Conservation (phyloP, 192 early-diverging fungal genomes). For the Physocladia obscura region DNA sequence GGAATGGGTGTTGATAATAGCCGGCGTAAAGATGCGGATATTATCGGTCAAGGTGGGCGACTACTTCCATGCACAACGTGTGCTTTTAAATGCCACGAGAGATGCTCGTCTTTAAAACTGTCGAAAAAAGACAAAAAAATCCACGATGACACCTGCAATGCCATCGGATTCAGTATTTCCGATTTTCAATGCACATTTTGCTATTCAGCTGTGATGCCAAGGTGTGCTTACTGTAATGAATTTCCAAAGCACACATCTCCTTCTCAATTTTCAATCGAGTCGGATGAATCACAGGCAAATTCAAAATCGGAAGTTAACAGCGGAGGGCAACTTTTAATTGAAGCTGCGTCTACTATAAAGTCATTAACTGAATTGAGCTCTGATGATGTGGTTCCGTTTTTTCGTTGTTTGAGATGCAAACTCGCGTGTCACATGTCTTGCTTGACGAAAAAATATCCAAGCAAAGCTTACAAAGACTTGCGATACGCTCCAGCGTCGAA, state of each 20-base stretch:
- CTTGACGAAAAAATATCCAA: constrained; percentile 8
- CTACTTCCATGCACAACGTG: constrained; percentile 28
- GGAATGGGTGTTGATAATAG: not conserved
- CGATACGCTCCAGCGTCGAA: not conserved
- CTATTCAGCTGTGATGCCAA: not conserved
- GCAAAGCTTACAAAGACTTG: not conserved
- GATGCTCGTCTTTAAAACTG: constrained; percentile 11
- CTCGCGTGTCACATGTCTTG: constrained; percentile 15
- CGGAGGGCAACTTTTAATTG: not conserved
- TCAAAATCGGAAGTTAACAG: too few species aligned
- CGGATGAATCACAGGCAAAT: not conserved
- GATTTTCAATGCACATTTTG: constrained; percentile 25
- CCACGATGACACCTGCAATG: not conserved
- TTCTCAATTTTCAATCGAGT: not conserved
- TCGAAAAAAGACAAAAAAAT: not conserved
- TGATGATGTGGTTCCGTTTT: constrained; percentile 10
- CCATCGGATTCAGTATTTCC: not conserved
- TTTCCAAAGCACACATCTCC: not conserved
- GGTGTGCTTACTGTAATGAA: constrained; percentile 6
- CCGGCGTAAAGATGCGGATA: constrained; percentile 2
- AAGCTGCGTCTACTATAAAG: not conserved
- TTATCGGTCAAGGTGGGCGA: constrained; percentile 10
- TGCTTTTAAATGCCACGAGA: constrained; percentile 11
- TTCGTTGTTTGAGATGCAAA: constrained; percentile 29
- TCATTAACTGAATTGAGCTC: not conserved